phyloP scores from a whole-genome alignment of 306 rosid species.

The Sechiopsis laciniata region DNA sequence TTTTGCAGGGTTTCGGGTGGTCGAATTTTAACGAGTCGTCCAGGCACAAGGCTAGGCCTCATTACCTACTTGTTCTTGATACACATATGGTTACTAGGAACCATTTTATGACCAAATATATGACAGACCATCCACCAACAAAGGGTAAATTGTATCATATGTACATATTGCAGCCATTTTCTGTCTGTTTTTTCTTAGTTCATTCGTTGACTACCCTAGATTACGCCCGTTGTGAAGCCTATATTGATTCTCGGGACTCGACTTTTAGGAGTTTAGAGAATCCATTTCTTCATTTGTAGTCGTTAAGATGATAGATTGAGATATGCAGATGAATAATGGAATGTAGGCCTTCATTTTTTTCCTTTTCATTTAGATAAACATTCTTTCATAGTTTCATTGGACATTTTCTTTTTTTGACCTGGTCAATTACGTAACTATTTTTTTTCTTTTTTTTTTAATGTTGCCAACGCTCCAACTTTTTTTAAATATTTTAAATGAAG shows the following conservation, averaged over 20 bases:
- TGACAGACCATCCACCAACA: constrained; percentile 17
- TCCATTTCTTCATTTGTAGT: constrained; percentile 14
- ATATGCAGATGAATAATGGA: no score
- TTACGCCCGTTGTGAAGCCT: constrained; percentile 23
- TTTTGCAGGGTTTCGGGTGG: constrained; percentile 86
- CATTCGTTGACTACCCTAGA: background rate
- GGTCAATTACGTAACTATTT: background rate
- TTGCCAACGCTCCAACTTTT: background rate
- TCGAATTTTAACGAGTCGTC: constrained; percentile 79
- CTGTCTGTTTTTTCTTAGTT: background rate
- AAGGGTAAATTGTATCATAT: constrained; percentile 51
- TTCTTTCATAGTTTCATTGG: no score
- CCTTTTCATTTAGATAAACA: background rate
- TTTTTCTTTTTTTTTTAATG: no score
- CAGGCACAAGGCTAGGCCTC: constrained; percentile 79
- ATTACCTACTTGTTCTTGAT: constrained; percentile 62
- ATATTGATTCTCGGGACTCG: constrained; percentile 56
- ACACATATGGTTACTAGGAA: constrained; percentile 84
- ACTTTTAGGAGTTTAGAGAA: constrained; percentile 75
- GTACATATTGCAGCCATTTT: background rate
- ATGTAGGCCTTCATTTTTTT: background rate
- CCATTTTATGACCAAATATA: constrained; percentile 47
- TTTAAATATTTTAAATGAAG: background rate
- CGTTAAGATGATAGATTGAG: background rate
- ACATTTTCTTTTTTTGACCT: background rate